Evolutionary conservation across 2,329 filamentous ascomycete species (phyloP).

Genomic region (Cordyceps fumosorosea): DNA sequence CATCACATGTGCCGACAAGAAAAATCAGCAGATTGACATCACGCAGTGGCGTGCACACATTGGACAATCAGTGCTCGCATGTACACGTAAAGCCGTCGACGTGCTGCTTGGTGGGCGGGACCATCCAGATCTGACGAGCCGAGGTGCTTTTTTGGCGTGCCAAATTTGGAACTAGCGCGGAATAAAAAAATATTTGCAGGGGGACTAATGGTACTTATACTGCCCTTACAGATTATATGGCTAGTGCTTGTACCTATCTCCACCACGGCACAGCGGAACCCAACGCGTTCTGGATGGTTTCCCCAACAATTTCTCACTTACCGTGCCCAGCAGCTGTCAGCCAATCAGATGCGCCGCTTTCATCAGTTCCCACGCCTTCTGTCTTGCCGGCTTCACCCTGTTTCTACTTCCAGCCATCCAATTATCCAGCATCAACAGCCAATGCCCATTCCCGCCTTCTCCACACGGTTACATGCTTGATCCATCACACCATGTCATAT

Average conservation of each 20-base stretch:
- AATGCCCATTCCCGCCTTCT: neutral
- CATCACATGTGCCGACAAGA: slow-evolving; percentile 4
- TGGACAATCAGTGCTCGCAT: neutral
- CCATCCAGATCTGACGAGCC: slow-evolving; percentile 7
- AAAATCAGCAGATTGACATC: neutral
- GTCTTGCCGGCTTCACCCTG: neutral
- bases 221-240: neutral
- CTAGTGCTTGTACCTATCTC: neutral
- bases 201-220: neutral
- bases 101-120: neutral
- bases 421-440: neutral
- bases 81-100: neutral
- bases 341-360: neutral
- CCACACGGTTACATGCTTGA: neutral
- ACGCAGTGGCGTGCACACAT: neutral
- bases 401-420: neutral
- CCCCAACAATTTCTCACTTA: slow-evolving; percentile 10
- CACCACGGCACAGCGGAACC: slow-evolving; percentile 8
- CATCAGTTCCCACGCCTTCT: neutral
- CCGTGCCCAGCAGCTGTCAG: neutral
- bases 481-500: neutral
- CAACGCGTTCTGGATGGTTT: slow-evolving; percentile 5
- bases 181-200: slow-evolving; percentile 4
- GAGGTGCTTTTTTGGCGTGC: slow-evolving; percentile 9
- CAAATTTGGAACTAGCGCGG: neutral